Evolutionary conservation across 2,329 filamentous ascomycete species (phyloP), one percentile per base, ranked within the genome.

Genomic region (Aspergillus fumigatiaffinis): DNA sequence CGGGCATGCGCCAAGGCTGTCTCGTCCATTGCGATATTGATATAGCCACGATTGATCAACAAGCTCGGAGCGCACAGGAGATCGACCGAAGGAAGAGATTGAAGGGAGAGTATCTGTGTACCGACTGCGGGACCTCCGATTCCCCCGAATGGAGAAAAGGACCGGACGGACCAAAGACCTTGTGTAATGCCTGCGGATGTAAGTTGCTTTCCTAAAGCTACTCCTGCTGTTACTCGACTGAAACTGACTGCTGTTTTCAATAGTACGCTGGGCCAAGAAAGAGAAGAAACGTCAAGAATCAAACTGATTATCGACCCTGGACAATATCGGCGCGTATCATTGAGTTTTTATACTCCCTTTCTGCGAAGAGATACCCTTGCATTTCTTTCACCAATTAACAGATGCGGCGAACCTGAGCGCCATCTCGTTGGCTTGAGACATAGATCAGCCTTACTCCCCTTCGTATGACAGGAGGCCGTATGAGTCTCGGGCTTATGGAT

Each of bases 141-240:
- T 96, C 91, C 17, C 93, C 93, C 0, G 93, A 97, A 78, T 97
- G 93, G 93, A 84, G 93, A 60, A 97, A 96, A 73, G 93, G 93
- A 0, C 93, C 93, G 0, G 91, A 85, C 61, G 93, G 93, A 2
- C 92, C 92, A 1, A 97, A 97, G 75, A 97, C 93, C 8, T 78
- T 97, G 12, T 97, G 93, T 76, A 97, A 97, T 77, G 93, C 93
- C 7, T 97, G 93, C 71, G 93, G 93, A 86, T 90, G 84, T 84
- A 66, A 76, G 81, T 79, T 48, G 32, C 57, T 35, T 17, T 21
- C 44, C 12, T 5, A 3, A 10, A 6, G 1, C 26, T 29, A 48
- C 51, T 29, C 46, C 32, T 54, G 55, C 6, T 23, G 47, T 3
- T 55, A 44, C 51, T 21, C 47, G 51, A 58, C 41, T 51, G 28